Base-by-base conservation (phyloP, 768 basidiomycete species). In the Sporobolomyces phaffii region DNA sequence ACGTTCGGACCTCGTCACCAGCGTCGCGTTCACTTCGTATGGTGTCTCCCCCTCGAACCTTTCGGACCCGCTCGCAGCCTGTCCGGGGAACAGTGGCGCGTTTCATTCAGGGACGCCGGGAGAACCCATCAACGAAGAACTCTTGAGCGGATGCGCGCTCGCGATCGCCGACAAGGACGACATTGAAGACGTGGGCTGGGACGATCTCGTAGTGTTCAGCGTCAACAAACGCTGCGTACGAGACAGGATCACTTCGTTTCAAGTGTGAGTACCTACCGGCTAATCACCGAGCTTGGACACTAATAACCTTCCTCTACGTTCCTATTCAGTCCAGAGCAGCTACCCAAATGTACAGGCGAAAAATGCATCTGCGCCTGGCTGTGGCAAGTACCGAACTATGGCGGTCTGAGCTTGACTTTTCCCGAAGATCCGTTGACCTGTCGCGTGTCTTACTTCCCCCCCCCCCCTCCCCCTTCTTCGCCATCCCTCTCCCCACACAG, bases 181-280 rank as follows among this genome's bases (percentile, higher is more conserved):
- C 45, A 66, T 71, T 40, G 52, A 61, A 4, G 5, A 63, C 8
- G 65, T 67, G 1, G 62, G 56, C 5, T 56, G 51, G 61, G 69
- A 66, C 34, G 47, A 74, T 53, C 73, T 77, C 29, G 70, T 50
- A 20, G 64, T 76, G 6, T 73, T 75, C 60, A 70, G 68, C n/a
- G 72, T 76, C 22, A 70, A 77, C 29, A 72, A 76, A 33, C 50
- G 53, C 2, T 76, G 76, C 54, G 75, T 75, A 15, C 48, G 68
- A 45, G 40, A 72, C 43, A 26, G 73, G 22, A 48, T 74, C 22
- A 75, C 72, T 1, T 13, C 54, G 1, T 77, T 77, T 50, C 53
- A 69, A 17, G 44, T 58, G 33, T 26, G 47, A 44, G n/a, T 5
- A 3, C 10, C 13, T 18, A 5, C 36, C 41, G 17, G 5, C 26